Base-by-base conservation (phyloP, 2,329 filamentous ascomycete species). In the Ascosphaera apis region DNA sequence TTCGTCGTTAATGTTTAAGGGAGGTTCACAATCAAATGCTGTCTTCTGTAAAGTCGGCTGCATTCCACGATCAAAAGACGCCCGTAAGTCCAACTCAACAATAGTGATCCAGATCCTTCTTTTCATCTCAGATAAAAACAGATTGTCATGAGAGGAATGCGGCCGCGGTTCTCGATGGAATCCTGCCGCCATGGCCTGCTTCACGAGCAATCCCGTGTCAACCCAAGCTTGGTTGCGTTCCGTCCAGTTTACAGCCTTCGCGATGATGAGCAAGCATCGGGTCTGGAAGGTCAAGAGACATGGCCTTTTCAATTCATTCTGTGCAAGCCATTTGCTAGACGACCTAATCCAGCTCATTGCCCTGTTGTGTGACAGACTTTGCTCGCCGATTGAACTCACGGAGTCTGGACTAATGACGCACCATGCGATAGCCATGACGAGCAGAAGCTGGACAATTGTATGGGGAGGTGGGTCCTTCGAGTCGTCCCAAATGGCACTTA, bases 311-410 rank as follows among this genome's bases (percentile, higher is more conserved):
- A 63, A 58, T 33, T 59, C 70, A 1, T 83, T 79, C 48, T 86
- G 77, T 47, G 91, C 80, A 30, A 95, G 63, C 40, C 93, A 76
- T 2, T 74, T 72, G 51, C 93, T 86, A 2, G 83, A 81, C 73
- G 95, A 91, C 34, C 76, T 69, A 39, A 95, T 80, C 51, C 84
- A 93, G 46, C 80, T 76, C 16, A 53, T 37, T 1, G 51, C 53
- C 2, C 51, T 35, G 48, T 50, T 33, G 43, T 45, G 28, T 15
- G 39, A 41, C 2, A 36, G 17, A 15, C 36, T 23, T 39, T 23
- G 39, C 30, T 33, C 16, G n/a, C 33, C 37, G 17, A 34, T 32
- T 30, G 31, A 16, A 4, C 15, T 32, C 15, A 36, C 28, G 11
- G 31, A 19, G 25, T 33, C 30, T 23, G 34, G 28, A 15, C 21